These are phyloP conservation scores for Irpex sp. DNA, from an alignment of 1,284 basidiomycete species.

Conservation along the genomic window DNA sequence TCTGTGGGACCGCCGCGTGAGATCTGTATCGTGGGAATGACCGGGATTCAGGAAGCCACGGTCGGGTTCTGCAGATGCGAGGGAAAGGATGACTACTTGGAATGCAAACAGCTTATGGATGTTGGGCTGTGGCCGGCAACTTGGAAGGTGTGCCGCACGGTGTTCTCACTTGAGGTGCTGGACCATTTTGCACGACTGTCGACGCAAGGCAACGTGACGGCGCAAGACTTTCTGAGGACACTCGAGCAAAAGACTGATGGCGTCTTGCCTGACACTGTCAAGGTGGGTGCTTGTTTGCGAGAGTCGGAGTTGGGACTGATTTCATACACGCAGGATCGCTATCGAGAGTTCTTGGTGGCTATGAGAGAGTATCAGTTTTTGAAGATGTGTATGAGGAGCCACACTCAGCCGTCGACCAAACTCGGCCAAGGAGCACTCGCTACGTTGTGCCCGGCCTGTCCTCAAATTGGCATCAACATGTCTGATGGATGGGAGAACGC, in stretches of 20 bases:
- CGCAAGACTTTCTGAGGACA: conserved; percentile 11
- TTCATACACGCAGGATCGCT: conserved; percentile 12
- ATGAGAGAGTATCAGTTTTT: conserved; percentile 13
- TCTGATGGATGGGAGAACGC: conserved; percentile 8
- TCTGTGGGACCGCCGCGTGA: not conserved
- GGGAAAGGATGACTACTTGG: not conserved
- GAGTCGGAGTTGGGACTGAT: not conserved
- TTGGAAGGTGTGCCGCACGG: conserved; percentile 13
- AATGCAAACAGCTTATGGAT: conserved; percentile 12
- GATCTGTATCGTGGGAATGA: conserved; percentile 1
- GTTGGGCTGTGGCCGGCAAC: conserved; percentile 17
- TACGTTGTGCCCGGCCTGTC: conserved; percentile 16
- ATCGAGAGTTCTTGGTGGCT: conserved; percentile 15
- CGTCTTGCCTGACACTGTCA: conserved; percentile 2
- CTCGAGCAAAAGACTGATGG: conserved; percentile 12
- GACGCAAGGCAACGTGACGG: conserved; percentile 9
- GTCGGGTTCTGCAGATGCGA: conserved; percentile 8
- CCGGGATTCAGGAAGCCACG: not conserved
- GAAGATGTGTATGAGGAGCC: not conserved
- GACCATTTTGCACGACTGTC: conserved; percentile 12
- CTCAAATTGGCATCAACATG: conserved; percentile 21
- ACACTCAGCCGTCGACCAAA: not conserved
- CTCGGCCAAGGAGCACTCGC: conserved; percentile 8
- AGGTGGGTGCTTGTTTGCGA: not conserved
- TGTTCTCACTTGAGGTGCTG: conserved; percentile 11